phyloP scores from a whole-genome alignment of 2,329 filamentous ascomycete species.

The Sporothrix globosa region DNA sequence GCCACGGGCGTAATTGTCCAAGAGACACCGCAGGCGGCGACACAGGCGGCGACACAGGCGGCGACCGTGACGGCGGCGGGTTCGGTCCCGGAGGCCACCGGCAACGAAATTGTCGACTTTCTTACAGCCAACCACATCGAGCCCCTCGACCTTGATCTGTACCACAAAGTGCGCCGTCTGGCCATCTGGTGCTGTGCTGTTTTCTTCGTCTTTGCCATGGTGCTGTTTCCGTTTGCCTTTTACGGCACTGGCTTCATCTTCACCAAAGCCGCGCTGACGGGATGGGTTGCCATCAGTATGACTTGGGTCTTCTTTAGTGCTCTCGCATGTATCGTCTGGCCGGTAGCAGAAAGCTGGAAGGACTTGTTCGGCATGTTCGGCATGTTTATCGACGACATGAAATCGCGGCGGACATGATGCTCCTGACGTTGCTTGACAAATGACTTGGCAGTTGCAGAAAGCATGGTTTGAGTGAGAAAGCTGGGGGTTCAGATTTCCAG shows the following conservation, averaged over 20 bases:
- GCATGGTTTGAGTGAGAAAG: not conserved
- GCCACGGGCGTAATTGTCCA: no score
- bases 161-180: constrained; percentile 44
- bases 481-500: not conserved
- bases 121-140: constrained; percentile 47
- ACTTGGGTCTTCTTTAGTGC: constrained; percentile 48
- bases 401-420: not conserved
- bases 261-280: constrained; percentile 42
- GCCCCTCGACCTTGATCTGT: constrained; percentile 47
- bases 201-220: constrained; percentile 45
- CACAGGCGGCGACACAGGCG: no score
- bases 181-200: constrained; percentile 45
- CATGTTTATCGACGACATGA: constrained; percentile 22
- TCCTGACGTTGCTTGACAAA: not conserved
- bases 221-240: constrained; percentile 47
- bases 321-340: constrained; percentile 47
- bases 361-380: constrained; percentile 23
- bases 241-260: constrained; percentile 43
- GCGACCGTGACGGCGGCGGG: no score
- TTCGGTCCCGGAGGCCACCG: constrained; percentile 37
- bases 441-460: not conserved
- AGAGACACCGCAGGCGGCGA: not conserved
- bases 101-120: constrained; percentile 50
- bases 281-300: constrained; percentile 46
- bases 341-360: constrained; percentile 44